A percentile compares a stretch with the other conserved stretches of the same genome.
These are phyloP conservation scores for Acanthamoeba royreba DNA, from an alignment of 208 protist species.

Conservation along the genomic window DNA sequence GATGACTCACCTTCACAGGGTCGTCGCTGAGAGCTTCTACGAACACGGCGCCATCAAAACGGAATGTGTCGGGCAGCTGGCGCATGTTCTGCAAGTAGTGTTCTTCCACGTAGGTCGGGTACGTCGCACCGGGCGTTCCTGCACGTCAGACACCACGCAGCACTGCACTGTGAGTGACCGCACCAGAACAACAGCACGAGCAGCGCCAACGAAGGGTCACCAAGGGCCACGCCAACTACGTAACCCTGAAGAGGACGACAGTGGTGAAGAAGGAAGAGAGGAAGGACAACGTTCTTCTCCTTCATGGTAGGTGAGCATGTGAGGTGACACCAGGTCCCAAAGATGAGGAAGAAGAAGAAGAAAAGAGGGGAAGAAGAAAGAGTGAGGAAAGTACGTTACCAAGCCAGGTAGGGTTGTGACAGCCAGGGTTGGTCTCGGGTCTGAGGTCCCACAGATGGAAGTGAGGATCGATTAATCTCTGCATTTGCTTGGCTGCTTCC, in stretches of 20 bases:
- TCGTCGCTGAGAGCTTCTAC: slow-evolving; percentile 28
- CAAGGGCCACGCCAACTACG: no score
- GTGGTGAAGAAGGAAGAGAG: no score
- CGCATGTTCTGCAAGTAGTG: background rate
- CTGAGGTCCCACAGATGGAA: slow-evolving; percentile 9
- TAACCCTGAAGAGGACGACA: no score
- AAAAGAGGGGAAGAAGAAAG: no score
- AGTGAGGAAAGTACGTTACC: background rate
- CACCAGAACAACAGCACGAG: no score
- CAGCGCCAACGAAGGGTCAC: no score
- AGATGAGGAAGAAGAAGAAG: background rate
- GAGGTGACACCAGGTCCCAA: background rate
- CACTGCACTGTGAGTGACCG: background rate
- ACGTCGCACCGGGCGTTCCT: background rate
- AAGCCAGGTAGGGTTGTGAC: background rate
- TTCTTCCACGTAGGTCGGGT: background rate
- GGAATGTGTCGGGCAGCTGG: background rate
- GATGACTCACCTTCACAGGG: background rate
- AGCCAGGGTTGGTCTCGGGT: background rate
- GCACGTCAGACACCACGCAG: background rate
- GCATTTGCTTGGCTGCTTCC: no score
- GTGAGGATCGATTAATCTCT: background rate
- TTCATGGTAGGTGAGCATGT: background rate
- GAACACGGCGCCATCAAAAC: background rate
- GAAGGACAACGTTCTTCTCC: no score